phyloP scores from a whole-genome alignment of 2,329 filamentous ascomycete genomes.

The Penicillium sp. region DNA sequence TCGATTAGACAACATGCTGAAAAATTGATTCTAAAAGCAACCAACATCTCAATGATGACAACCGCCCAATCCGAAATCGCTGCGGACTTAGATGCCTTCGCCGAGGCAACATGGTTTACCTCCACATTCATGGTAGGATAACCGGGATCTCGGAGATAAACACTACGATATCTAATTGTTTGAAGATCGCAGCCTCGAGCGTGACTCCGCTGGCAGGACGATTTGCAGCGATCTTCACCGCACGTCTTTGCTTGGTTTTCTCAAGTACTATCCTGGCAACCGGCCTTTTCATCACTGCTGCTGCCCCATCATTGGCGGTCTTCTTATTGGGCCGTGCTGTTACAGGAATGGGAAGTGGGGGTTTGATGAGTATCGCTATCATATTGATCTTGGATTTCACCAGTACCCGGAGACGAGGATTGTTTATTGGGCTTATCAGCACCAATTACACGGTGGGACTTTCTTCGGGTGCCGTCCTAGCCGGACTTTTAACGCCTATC shows the following conservation, averaged over 20 bases:
- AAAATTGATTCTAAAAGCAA: conserved; percentile 37
- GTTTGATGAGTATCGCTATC: conserved; percentile 70
- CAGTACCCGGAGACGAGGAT: conserved; percentile 64
- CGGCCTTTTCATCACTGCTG: conserved; percentile 66
- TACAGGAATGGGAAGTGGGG: conserved; percentile 68
- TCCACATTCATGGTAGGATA: conserved; percentile 64
- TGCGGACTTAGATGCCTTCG: conserved; percentile 71
- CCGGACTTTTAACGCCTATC: conserved; percentile 61
- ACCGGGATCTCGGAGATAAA: neutral
- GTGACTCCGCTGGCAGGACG: conserved; percentile 70
- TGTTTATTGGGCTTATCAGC: conserved; percentile 75
- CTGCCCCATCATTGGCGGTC: conserved; percentile 56
- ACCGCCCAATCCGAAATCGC: conserved; percentile 79
- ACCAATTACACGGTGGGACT: conserved; percentile 70
- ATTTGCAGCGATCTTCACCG: conserved; percentile 71
- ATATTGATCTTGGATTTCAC: conserved; percentile 76
- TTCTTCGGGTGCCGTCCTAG: conserved; percentile 69
- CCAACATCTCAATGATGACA: conserved; percentile 78
- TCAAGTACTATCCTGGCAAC: conserved; percentile 60
- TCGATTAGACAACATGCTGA: neutral
- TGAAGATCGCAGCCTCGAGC: conserved; percentile 57
- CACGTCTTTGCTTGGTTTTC: conserved; percentile 63
- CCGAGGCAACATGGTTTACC: conserved; percentile 76
- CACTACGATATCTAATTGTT: neutral
- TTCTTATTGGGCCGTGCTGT: conserved; percentile 71